Percentiles rank a stretch among this genome's conserved stretches.
Conservation (phyloP, 2,329 filamentous ascomycete genomes). For the Neofusicoccum kwambonambiense region DNA sequence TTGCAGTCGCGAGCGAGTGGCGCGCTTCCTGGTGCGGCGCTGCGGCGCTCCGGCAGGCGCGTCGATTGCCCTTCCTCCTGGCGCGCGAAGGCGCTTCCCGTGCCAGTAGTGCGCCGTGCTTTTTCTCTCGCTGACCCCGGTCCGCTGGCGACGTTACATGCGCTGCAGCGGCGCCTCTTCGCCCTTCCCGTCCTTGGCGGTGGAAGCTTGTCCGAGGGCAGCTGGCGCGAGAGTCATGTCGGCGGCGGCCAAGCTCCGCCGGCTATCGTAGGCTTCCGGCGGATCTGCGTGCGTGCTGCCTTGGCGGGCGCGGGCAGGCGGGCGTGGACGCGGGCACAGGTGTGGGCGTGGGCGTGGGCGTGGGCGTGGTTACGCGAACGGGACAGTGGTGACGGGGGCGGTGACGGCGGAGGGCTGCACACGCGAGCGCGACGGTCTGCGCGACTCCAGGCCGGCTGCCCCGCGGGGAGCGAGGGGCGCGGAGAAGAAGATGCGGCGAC, state of each 20-base stretch:
- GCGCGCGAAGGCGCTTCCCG: not conserved
- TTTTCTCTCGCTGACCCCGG: not conserved
- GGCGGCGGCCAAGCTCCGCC: not conserved
- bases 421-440: too few relatives aligned
- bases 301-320: not conserved
- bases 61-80: not conserved
- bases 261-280: not conserved
- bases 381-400: too few relatives aligned
- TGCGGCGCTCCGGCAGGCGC: not conserved
- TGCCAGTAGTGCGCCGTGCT: not conserved
- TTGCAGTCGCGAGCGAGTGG: not conserved
- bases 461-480: not conserved
- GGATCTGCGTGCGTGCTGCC: not conserved
- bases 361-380: too few relatives aligned
- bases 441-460: not conserved
- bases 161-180: conserved; percentile 1
- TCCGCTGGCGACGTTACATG: conserved; percentile 8
- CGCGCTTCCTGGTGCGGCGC: not conserved
- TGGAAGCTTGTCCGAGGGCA: conserved; percentile 7
- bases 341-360: too few relatives aligned
- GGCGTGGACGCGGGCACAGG: not conserved
- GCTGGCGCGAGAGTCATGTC: not conserved
- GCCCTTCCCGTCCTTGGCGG: conserved; percentile 10
- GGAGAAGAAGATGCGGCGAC: not conserved
- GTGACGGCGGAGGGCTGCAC: too few relatives aligned